Evolutionary conservation across 75 land plant genomes (phyloP).

Genomic region (Larix kaempferi): DNA sequence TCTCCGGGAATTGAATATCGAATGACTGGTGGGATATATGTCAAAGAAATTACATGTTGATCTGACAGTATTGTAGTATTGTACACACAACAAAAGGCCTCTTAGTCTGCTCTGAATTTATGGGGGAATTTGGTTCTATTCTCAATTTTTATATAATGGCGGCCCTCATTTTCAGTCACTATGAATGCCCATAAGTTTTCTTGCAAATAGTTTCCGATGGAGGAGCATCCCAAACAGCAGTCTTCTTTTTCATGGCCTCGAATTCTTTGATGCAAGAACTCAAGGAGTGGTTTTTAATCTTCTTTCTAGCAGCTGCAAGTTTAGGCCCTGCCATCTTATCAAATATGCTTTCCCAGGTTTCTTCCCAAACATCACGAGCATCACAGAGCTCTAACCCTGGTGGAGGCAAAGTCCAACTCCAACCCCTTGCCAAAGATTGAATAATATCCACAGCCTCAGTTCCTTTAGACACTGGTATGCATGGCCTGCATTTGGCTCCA

Average conservation of each 20-base stretch:
- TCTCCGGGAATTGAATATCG: no score
- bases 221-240: constrained; percentile 43
- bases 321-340: constrained; percentile 50
- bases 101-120: no score
- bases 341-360: constrained; percentile 61
- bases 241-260: constrained; percentile 52
- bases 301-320: constrained; percentile 23
- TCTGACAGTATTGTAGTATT: no score
- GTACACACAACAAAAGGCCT: no score
- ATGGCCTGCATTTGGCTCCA: constrained; percentile 94
- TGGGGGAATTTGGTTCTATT: no score
- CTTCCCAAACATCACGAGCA: constrained; percentile 63
- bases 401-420: constrained; percentile 68
- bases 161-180: background rate
- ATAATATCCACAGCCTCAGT: constrained; percentile 37
- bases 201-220: constrained; percentile 30
- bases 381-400: constrained; percentile 64
- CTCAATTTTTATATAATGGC: no score
- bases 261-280: constrained; percentile 57
- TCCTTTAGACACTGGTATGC: constrained; percentile 54
- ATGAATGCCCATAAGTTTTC: constrained; percentile 9
- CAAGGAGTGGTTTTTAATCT: constrained; percentile 18
- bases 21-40: no score
- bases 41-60: no score
- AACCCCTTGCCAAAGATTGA: constrained; percentile 26